Evolutionary conservation across 257 asterid genomes (phyloP).

Genomic region (Lithospermum erythrorhizon): DNA sequence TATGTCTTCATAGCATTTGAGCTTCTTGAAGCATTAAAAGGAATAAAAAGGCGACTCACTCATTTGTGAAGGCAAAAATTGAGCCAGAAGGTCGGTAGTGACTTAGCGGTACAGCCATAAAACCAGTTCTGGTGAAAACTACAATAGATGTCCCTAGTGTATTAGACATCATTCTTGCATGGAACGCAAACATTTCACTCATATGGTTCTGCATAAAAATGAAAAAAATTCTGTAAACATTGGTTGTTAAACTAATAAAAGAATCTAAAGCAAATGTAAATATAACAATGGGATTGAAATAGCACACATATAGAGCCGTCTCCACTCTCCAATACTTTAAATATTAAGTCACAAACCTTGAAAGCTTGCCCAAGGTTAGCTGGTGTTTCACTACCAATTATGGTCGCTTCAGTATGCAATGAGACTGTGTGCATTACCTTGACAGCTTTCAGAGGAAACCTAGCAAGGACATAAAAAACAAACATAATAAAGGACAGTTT

Average conservation of each 20-base stretch:
- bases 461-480: constrained; percentile 13
- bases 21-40: no score
- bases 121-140: constrained; percentile 90
- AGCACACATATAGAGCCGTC: not conserved
- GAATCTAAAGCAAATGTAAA: not conserved
- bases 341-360: constrained; percentile 43
- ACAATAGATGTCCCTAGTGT: constrained; percentile 88
- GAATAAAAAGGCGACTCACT: constrained; percentile 38
- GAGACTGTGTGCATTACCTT: constrained; percentile 98
- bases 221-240: constrained; percentile 7
- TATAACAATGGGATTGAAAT: not conserved
- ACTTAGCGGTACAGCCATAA: constrained; percentile 90
- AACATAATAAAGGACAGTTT: no score
- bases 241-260: constrained; percentile 1
- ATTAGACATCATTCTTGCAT: constrained; percentile 96
- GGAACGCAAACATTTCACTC: constrained; percentile 99
- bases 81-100: constrained; percentile 96
- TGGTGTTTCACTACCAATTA: constrained; percentile 58
- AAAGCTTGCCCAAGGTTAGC: constrained; percentile 77
- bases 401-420: constrained; percentile 78
- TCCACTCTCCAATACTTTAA: not conserved
- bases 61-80: constrained; percentile 90
- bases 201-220: constrained; percentile 76
- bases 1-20: no score
- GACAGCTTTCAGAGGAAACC: constrained; percentile 89